phyloP scores from a whole-genome alignment of 2,329 filamentous ascomycete species.

The Fusarium scirpi region DNA sequence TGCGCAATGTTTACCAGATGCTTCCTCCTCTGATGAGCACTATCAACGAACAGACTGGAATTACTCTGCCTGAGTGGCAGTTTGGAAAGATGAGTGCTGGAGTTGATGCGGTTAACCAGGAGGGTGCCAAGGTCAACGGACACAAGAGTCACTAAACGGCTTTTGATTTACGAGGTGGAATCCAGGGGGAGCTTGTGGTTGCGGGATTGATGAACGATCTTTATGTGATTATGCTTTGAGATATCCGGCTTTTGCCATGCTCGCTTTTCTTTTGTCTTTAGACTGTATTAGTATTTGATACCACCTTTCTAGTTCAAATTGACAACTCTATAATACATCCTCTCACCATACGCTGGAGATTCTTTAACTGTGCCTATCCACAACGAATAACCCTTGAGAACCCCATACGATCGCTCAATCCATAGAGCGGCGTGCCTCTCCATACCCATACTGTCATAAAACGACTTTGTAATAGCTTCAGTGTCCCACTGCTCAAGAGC shows the following conservation, averaged over 20 bases:
- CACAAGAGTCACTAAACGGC: slow-evolving; percentile 25
- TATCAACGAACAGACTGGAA: slow-evolving; percentile 90
- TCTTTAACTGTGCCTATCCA: not conserved
- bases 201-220: not conserved
- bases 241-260: slow-evolving; percentile 18
- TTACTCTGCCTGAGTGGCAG: slow-evolving; percentile 82
- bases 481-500: too few relatives aligned
- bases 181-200: not conserved
- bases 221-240: slow-evolving; percentile 2
- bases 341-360: not conserved
- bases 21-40: slow-evolving; percentile 85
- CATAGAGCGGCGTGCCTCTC: too few relatives aligned
- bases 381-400: not conserved
- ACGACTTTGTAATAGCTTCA: too few relatives aligned
- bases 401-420: not conserved
- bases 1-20: slow-evolving; percentile 87
- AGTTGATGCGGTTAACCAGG: slow-evolving; percentile 49
- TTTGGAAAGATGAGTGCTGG: slow-evolving; percentile 62
- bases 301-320: slow-evolving; percentile 60
- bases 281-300: slow-evolving; percentile 26
- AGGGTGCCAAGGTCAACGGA: slow-evolving; percentile 41
- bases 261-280: slow-evolving; percentile 19
- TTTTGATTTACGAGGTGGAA: not conserved
- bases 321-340: slow-evolving; percentile 44
- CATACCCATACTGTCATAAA: too few relatives aligned